phyloP scores from a whole-genome alignment of 495 filamentous ascomycete genomes.

The Hypoxylon crocopeplum region DNA sequence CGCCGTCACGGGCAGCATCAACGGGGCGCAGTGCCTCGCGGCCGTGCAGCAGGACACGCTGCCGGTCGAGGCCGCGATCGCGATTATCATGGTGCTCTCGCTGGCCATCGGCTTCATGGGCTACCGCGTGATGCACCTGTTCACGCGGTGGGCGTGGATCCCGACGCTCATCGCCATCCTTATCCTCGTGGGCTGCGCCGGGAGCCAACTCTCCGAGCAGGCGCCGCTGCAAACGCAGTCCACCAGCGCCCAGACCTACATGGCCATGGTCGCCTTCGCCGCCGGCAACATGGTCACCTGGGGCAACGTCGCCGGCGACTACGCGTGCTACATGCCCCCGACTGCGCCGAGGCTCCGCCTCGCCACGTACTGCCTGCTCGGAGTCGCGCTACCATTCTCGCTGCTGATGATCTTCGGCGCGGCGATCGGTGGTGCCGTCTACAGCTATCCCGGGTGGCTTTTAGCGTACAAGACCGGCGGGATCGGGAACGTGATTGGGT shows the following conservation, averaged over 20 bases:
- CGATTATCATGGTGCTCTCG: conserved; percentile 57
- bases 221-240: background rate
- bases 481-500: conserved; percentile 52
- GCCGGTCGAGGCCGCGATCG: conserved; percentile 56
- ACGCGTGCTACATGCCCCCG: conserved; percentile 46
- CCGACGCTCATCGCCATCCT: conserved; percentile 58
- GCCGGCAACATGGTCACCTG: conserved; percentile 43
- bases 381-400: conserved; percentile 50
- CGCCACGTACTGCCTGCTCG: conserved; percentile 44
- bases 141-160: conserved; percentile 64
- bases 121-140: conserved; percentile 59
- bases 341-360: conserved; percentile 42
- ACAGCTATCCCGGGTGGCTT: conserved; percentile 39
- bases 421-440: conserved; percentile 49
- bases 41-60: conserved; percentile 54
- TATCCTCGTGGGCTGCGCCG: conserved; percentile 58
- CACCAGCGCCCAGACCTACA: conserved; percentile 17
- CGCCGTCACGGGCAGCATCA: conserved; percentile 49
- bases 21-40: conserved; percentile 52
- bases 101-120: conserved; percentile 58
- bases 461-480: conserved; percentile 45
- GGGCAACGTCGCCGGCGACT: conserved; percentile 43
- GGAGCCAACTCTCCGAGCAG: conserved; percentile 50
- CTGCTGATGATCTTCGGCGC: conserved; percentile 56
- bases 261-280: conserved; percentile 37